Evolutionary conservation across 2,329 filamentous ascomycete species (phyloP), one percentile per base, ranked within the genome.

Genomic region (Aspergillus bombycis): DNA sequence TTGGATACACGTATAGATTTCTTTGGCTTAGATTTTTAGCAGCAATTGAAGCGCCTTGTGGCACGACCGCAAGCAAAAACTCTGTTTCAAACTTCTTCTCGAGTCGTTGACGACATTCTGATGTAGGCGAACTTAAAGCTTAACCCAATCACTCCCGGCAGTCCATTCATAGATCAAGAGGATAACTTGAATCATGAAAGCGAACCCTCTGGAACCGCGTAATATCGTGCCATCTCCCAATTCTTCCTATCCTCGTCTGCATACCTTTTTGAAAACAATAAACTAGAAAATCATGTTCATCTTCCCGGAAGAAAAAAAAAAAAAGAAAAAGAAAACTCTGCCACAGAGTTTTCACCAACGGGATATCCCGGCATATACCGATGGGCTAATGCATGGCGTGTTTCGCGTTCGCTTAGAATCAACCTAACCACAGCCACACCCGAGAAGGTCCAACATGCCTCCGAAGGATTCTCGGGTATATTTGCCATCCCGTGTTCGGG

Each of bases 1-100:
- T 59, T 59, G 38, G 38, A 57, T 57, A 43, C 41, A 57, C 38
- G 54, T 19, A 57, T 57, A 57, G 55, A 57, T 46, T 45, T 43
- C 55, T 55, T 55, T 55, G 52, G 32, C 32, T 55, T 55, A 36
- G 30, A 21, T 32, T n/a, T 26, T 23, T 53, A 34, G 50, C 50
- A 28, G 7, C 28, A 55, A 23, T 36, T 55, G 52, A 55, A 55
- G 52, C 52, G n/a, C 6, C 52, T 32, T 32, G 34, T 55, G 30
- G 52, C n/a, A 32, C 32, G 12, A 19, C 30, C n/a, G 26, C 48
- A 32, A 32, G n/a, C 32, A 41, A 5, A 55, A 55, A 55, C 52
- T 55, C 36, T 23, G 52, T 55, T 55, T 11, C 10, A 55, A 23
- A 16, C 12, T 32, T 38, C 36, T 55, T 55, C 45, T 38, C n/a